Conservation (phyloP, 768 basidiomycete species). For the Mycena sanguinolenta region DNA sequence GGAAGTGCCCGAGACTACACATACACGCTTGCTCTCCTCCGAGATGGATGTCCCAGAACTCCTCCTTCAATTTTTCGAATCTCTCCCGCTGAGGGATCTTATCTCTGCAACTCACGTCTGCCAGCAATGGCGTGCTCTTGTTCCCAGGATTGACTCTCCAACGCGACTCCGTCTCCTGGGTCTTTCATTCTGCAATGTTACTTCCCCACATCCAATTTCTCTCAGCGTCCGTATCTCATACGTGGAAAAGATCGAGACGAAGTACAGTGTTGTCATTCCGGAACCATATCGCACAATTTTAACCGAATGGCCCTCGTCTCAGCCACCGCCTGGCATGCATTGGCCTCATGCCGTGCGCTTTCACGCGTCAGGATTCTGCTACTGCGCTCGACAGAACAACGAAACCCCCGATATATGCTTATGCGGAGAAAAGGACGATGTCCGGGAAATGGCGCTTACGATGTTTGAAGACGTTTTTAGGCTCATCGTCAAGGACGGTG, state of each 20-base stretch:
- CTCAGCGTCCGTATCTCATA: constrained; percentile 5
- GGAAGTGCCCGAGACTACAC: too few relatives aligned
- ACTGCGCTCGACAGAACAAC: constrained; percentile 11
- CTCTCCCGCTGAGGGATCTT: constrained; percentile 19
- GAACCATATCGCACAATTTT: constrained; percentile 30
- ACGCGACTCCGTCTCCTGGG: constrained; percentile 23
- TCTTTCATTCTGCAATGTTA: constrained; percentile 1
- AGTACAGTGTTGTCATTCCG: constrained; percentile 4
- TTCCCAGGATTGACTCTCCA: constrained; percentile 22
- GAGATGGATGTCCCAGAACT: constrained; percentile 26
- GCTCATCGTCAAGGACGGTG: neutral
- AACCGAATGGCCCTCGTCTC: constrained; percentile 28
- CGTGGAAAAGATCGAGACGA: constrained; percentile 19
- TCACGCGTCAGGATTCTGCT: constrained; percentile 26
- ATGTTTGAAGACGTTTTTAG: neutral
- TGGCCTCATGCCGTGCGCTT: constrained; percentile 32
- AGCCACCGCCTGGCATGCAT: constrained; percentile 27
- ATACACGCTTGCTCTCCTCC: too few relatives aligned
- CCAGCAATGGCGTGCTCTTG: constrained; percentile 25
- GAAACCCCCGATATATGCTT: neutral
- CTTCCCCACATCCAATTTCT: constrained; percentile 4
- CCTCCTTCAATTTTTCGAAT: constrained; percentile 22
- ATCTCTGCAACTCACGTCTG: constrained; percentile 25
- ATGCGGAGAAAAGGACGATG: constrained; percentile 10
- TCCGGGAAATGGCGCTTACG: neutral